Base-by-base conservation (phyloP, 2,329 filamentous ascomycete genomes). In the Stagonosporopsis chrysanthemi region DNA sequence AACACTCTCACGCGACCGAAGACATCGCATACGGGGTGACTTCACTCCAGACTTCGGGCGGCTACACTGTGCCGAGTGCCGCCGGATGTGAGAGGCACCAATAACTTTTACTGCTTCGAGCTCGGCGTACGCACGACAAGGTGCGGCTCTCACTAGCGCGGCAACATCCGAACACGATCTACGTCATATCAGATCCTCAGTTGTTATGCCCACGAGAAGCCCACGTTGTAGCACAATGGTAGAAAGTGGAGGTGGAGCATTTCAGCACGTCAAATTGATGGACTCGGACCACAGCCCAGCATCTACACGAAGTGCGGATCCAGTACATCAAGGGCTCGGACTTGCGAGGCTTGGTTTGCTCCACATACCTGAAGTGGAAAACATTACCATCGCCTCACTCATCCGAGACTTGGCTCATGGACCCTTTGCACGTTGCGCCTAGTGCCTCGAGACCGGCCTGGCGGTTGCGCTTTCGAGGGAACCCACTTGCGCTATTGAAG, bases 71-170 rank as follows among this genome's bases (percentile, higher is more conserved):
- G 52, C 52, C 52, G 52, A 50, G 46, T 56, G 41, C 46, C 52
- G 52, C 41, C 35, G 33, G 33, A 40, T 19, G 19, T 43, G 14
- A n/a, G 12, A 48, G 11, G 26, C 28, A 50, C 33, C 33, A 41
- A 22, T 45, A 26, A 33, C 35, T 41, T 22, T 56, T 35, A 46
- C 52, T 40, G 35, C 6, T n/a, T 38, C 26, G 35, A 45, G 40
- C 52, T 56, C 28, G 46, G 52, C 52, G 17, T 56, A 45, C 52
- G 52, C 40, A 61, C 43, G 46, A 52, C 54, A 41, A 56, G 31
- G 49, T 67, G 63, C 60, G 61, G 63, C 62, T 66, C 60, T 58
- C 39, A 8, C 35, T 68, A 65, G 65, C 56, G 60, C 61, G 55
- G 54, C 61, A 57, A 49, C 61, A 63, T 52, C 64, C 66, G 62